Conservation (phyloP, 176 grass and related monocot species). For the Saccharum officinarum region DNA sequence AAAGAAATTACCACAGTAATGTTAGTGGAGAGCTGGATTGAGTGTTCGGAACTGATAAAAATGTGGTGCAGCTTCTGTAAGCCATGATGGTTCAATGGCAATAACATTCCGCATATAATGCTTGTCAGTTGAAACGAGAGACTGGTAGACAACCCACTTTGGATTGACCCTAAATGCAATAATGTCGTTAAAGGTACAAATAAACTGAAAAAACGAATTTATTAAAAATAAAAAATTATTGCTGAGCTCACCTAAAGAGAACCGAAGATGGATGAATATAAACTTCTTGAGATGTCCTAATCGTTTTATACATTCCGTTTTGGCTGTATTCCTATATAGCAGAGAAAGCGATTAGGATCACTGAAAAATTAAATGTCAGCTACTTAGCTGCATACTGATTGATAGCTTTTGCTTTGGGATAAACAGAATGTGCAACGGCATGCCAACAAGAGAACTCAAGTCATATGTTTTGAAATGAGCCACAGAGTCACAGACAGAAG, state of each 20-base stretch:
- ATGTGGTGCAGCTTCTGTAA: conserved; percentile 91
- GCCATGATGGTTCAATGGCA: conserved; percentile 92
- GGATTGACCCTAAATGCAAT: conserved; percentile 82
- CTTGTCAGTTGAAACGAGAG: conserved; percentile 91
- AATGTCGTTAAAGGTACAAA: conserved; percentile 22
- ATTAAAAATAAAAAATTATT: conserved; percentile 23
- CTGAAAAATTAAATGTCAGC: not conserved
- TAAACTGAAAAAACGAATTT: not conserved
- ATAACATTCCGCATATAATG: conserved; percentile 95
- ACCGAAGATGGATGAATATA: conserved; percentile 99
- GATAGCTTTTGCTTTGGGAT: not conserved
- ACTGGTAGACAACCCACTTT: conserved; percentile 94
- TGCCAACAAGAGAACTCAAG: conserved; percentile 2
- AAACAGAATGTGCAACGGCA: conserved; percentile 8
- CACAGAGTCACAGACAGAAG: not conserved
- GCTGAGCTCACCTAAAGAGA: conserved; percentile 74
- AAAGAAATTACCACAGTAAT: conserved; percentile 31
- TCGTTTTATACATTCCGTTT: conserved; percentile 91
- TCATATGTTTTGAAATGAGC: not conserved
- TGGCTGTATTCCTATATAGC: conserved; percentile 76
- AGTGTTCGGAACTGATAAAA: conserved; percentile 78
- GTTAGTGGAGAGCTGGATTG: conserved; percentile 69
- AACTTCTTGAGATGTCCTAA: conserved; percentile 92
- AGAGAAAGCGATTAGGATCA: conserved; percentile 22
- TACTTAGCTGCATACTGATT: conserved; percentile 15